Percentiles rank a stretch among this genome's conserved stretches.
Evolutionary conservation across 257 asterid species (phyloP).

Genomic region (Fraxinus americana): DNA sequence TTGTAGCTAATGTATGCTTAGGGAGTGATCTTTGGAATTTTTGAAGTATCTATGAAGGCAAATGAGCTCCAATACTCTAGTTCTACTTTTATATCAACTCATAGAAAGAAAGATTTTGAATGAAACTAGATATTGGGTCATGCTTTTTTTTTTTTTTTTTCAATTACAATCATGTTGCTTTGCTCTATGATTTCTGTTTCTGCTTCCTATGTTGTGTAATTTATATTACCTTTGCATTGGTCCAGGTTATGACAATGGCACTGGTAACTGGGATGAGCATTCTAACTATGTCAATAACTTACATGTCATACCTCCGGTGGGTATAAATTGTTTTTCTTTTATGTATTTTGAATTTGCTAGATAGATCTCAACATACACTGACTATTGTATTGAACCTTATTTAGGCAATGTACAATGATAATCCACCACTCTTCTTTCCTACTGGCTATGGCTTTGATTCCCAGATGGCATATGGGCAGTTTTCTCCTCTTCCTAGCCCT

Average conservation of each 20-base stretch:
- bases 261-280: conserved; percentile 77
- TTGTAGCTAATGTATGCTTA: background rate
- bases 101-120: background rate
- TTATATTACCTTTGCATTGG: conserved; percentile 29
- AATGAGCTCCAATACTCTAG: background rate
- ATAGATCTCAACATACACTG: conserved; percentile 22
- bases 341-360: conserved; percentile 23
- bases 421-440: conserved; percentile 67
- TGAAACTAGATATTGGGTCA: background rate
- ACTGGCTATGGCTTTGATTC: conserved; percentile 88
- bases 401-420: conserved; percentile 93
- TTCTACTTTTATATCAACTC: background rate
- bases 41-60: background rate
- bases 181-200: conserved; percentile 3
- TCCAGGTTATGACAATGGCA: conserved; percentile 83
- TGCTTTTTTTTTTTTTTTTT: background rate
- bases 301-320: conserved; percentile 85
- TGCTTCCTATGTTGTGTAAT: conserved; percentile 7
- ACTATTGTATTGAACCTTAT: conserved; percentile 33
- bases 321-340: conserved; percentile 31
- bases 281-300: conserved; percentile 77
- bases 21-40: background rate
- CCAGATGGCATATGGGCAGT: conserved; percentile 95
- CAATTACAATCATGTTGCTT: conserved; percentile 8
- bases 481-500: conserved; percentile 84